Conservation (phyloP, 148 eudicot genomes). For the Arctostaphylos glauca region DNA sequence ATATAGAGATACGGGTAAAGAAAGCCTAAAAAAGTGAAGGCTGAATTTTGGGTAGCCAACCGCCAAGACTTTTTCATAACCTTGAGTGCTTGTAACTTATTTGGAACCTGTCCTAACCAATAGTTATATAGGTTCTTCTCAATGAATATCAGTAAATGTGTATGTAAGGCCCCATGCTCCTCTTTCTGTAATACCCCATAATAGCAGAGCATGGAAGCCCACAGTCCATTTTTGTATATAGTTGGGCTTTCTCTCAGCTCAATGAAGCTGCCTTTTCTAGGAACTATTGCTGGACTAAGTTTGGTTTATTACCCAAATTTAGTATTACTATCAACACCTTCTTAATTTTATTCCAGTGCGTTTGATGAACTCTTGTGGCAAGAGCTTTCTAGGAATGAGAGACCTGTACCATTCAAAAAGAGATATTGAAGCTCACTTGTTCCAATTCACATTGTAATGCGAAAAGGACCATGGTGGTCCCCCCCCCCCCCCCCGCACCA, state of each 20-base stretch:
- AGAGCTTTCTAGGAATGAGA: too few relatives aligned
- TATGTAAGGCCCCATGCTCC: neutral
- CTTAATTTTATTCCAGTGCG: too few relatives aligned
- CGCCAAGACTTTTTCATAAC: neutral
- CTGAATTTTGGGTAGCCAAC: too few relatives aligned
- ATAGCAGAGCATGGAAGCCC: neutral
- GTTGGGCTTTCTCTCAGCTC: neutral
- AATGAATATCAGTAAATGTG: neutral
- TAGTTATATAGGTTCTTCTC: neutral
- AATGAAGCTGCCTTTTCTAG: neutral
- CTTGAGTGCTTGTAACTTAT: neutral
- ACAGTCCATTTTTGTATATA: neutral
- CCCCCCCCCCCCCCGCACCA: too few relatives aligned
- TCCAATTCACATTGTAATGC: too few relatives aligned
- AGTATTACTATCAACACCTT: neutral
- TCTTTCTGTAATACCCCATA: neutral
- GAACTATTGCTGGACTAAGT: neutral
- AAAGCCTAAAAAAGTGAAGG: too few relatives aligned
- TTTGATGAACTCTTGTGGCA: neutral
- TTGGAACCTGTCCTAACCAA: neutral
- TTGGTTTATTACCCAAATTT: neutral
- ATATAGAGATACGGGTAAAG: too few relatives aligned
- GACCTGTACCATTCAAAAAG: too few relatives aligned
- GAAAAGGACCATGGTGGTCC: too few relatives aligned
- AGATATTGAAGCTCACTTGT: neutral